Conservation (phyloP, 768 basidiomycete species). For the Gelatoporia subvermispora region DNA sequence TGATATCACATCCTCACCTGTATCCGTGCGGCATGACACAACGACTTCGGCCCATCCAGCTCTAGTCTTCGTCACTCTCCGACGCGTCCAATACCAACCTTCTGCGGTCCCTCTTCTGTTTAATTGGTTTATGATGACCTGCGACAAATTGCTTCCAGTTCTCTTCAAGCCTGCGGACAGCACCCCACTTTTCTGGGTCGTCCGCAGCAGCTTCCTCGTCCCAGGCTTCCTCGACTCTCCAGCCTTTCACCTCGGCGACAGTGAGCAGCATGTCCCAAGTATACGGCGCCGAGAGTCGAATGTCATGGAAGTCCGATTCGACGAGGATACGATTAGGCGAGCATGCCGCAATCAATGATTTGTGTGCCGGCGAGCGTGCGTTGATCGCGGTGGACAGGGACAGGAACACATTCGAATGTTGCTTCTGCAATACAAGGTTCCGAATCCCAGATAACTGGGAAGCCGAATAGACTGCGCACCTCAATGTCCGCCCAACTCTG, state of each 20-base stretch:
- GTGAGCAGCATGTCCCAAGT: constrained; percentile 77
- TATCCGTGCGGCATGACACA: neutral
- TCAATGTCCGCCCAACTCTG: constrained; percentile 73
- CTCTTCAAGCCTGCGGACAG: constrained; percentile 55
- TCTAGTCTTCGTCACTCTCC: constrained; percentile 10
- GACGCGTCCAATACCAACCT: constrained; percentile 12
- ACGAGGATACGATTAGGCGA: constrained; percentile 66
- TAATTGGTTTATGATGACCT: constrained; percentile 35
- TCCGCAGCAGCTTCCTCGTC: constrained; percentile 23
- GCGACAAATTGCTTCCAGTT: constrained; percentile 67
- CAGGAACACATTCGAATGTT: constrained; percentile 73
- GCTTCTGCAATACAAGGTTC: constrained; percentile 39
- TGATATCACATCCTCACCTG: neutral
- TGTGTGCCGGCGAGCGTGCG: constrained; percentile 58
- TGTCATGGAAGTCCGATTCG: constrained; percentile 81
- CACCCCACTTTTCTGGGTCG: constrained; percentile 49
- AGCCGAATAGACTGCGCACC: constrained; percentile 38
- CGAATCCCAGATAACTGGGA: neutral
- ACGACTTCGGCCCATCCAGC: neutral
- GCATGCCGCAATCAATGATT: constrained; percentile 59
- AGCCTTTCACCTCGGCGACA: constrained; percentile 72
- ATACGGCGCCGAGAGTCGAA: constrained; percentile 48
- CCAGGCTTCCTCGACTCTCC: constrained; percentile 68
- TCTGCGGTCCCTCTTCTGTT: constrained; percentile 9
- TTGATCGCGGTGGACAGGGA: constrained; percentile 89